Conservation (phyloP, 306 rosid genomes). For the Fagus sylvatica region DNA sequence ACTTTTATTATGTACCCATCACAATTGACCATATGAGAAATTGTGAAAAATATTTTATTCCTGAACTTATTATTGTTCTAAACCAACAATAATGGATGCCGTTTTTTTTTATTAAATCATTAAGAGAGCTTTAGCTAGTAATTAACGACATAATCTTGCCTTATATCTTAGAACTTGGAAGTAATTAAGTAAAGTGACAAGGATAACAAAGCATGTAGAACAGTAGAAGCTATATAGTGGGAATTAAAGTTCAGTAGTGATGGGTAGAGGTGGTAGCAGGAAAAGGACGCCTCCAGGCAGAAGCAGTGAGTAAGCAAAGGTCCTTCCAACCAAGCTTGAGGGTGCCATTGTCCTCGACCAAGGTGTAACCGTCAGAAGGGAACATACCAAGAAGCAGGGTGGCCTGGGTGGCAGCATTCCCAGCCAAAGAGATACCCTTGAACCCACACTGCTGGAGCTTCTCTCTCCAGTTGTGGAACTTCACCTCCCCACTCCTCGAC, state of each 20-base stretch:
- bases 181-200: no score
- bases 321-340: slow-evolving; percentile 99
- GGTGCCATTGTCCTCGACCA: slow-evolving; percentile 93
- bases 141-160: no score
- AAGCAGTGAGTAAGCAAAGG: slow-evolving; percentile 95
- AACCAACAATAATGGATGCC: no score
- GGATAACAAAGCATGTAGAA: no score
- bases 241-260: neutral
- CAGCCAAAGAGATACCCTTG: slow-evolving; percentile 79
- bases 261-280: slow-evolving; percentile 31
- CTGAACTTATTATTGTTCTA: no score
- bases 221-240: neutral
- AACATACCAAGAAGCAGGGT: slow-evolving; percentile 88
- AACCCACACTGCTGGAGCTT: slow-evolving; percentile 87
- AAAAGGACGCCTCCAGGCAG: slow-evolving; percentile 93
- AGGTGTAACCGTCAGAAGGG: slow-evolving; percentile 91
- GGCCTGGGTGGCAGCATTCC: slow-evolving; percentile 97
- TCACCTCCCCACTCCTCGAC: slow-evolving; percentile 77
- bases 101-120: no score
- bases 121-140: no score
- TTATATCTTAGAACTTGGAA: no score
- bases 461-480: slow-evolving; percentile 95
- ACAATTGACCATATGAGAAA: no score
- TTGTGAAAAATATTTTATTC: no score
- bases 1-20: no score